Base-by-base conservation (phyloP, 495 filamentous ascomycete genomes). In the Entonaema liquescens region DNA sequence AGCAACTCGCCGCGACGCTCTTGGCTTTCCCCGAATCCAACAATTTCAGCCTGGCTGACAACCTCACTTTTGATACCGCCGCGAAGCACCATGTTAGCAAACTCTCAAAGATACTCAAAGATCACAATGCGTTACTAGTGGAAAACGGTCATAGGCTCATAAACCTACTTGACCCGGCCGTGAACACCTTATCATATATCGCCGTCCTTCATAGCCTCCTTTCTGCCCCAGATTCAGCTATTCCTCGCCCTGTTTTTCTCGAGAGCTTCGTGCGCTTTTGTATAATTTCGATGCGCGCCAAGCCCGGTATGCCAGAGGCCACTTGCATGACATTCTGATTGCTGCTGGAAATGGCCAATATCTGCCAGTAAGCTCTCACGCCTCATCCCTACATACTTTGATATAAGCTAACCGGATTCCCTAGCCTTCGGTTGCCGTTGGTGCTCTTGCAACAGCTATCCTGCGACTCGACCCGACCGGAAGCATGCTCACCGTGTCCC, bases 391-490 rank as follows among this genome's bases (percentile, higher is more conserved):
- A 29, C 62, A 21, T 8, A 17, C 42, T 47, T 23, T 9, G 8
- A 17, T 36, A 28, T 12, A 21, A 47, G 12, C 62, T 72, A 40
- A 76, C 59, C 1, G 33, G 13, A 2, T 38, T 15, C 11, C 26
- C 28, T 29, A 85, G 91, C 86, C 90, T 11, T 77, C 83, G 2
- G 76, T 88, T 47, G 91, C 89, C 8, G 83, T 92, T 42, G 81
- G 82, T 19, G 79, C 87, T 5, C 81, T 94, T 28, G 79, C 86
- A 42, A 82, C 86, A 58, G 90, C 90, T 19, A 87, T 97, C 60
- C 80, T 94, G 21, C 87, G 86, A 68, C 82, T 97, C 13, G 91
- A 95, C 66, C 88, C 91, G 11, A 85, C 87, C n/a, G 87, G 86
- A 49, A 86, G 86, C 17, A 86, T 90, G 33, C 87, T 96, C 63